A percentile compares a stretch with the other conserved stretches of the same genome.
These are phyloP conservation scores for Stropharia rugosoannulata DNA, from an alignment of 768 basidiomycete genomes.

Conservation along the genomic window DNA sequence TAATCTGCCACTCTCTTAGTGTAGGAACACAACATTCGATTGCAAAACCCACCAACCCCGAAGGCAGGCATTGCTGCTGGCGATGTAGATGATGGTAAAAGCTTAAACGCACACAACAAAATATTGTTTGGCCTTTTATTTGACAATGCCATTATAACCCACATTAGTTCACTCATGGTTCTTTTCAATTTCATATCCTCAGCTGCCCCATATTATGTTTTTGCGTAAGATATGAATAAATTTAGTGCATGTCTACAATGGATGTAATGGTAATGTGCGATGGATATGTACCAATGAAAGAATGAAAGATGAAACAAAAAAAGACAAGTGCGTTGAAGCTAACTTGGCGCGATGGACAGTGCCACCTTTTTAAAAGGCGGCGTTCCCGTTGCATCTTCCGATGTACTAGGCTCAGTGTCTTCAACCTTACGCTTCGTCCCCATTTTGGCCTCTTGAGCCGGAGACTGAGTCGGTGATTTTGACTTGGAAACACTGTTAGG, in stretches of 20 bases:
- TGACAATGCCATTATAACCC: not conserved
- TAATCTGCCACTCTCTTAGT: constrained; percentile 12
- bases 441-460: constrained; percentile 51
- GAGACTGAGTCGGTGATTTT: constrained; percentile 45
- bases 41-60: not conserved
- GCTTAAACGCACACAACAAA: not conserved
- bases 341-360: constrained; percentile 30
- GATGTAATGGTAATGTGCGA: constrained; percentile 4
- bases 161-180: no score
- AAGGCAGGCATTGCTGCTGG: not conserved
- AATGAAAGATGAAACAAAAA: constrained; percentile 6
- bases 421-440: constrained; percentile 79
- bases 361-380: constrained; percentile 73
- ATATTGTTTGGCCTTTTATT: not conserved
- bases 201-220: not conserved
- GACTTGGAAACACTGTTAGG: constrained; percentile 31
- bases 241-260: constrained; percentile 15
- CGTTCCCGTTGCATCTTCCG: constrained; percentile 44
- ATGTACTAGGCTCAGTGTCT: constrained; percentile 40
- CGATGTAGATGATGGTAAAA: not conserved
- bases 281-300: constrained; percentile 7
- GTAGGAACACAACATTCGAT: not conserved
- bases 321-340: constrained; percentile 2
- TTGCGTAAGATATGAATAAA: constrained; percentile 8
- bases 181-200: no score